phyloP scores from a whole-genome alignment of 805 yeast species.

The Clavispora fructus region DNA sequence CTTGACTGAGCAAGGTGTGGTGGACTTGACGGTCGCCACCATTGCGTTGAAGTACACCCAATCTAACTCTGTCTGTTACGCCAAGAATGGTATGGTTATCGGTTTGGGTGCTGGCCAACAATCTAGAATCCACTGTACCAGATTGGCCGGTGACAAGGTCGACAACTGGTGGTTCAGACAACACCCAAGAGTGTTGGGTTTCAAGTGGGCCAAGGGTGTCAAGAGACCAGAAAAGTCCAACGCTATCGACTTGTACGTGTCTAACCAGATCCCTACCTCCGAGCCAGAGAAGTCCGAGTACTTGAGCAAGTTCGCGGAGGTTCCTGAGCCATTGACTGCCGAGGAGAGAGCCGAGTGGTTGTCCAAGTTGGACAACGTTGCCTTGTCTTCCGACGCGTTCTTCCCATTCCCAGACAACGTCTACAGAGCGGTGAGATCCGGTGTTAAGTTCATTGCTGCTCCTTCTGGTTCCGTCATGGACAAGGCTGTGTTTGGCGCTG shows the following conservation, averaged over 20 bases:
- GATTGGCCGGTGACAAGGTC: constrained; percentile 98
- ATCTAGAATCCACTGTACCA: constrained; percentile 97
- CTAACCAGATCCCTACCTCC: constrained; percentile 82
- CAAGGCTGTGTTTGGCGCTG: constrained; percentile 91
- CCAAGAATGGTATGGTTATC: constrained; percentile 98
- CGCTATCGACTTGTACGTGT: constrained; percentile 91
- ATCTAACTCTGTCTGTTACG: constrained; percentile 97
- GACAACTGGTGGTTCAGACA: constrained; percentile 99
- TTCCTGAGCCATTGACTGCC: constrained; percentile 79
- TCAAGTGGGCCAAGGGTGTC: constrained; percentile 97
- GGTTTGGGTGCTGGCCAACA: constrained; percentile 99
- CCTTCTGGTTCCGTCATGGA: constrained; percentile 98
- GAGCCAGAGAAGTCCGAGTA: constrained; percentile 94
- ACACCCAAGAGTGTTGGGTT: constrained; percentile 87
- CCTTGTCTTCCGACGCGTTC: constrained; percentile 95
- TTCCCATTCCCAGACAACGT: constrained; percentile 99
- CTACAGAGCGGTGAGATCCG: constrained; percentile 94
- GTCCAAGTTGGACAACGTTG: constrained; percentile 72
- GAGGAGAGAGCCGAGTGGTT: constrained; percentile 89
- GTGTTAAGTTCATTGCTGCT: constrained; percentile 94
- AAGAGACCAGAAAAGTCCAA: constrained; percentile 98
- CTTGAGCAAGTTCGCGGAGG: constrained; percentile 76
- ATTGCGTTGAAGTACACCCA: constrained; percentile 97
- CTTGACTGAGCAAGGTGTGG: constrained; percentile 84
- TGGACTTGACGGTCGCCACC: constrained; percentile 95